Base-by-base conservation (phyloP, 2,329 filamentous ascomycete genomes). In the Sclerotinia spermophila region DNA sequence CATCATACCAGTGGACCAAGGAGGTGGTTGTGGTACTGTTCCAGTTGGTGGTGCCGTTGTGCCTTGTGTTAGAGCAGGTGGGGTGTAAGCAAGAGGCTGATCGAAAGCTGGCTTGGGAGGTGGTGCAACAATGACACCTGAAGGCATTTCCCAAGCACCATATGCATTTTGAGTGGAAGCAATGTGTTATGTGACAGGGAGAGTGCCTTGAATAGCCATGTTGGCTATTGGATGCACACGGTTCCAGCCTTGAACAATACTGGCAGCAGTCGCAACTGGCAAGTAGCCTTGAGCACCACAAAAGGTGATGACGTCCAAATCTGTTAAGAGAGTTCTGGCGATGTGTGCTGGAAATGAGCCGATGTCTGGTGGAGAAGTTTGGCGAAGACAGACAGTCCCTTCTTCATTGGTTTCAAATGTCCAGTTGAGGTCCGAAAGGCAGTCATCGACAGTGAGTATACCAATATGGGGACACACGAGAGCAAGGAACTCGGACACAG, bases 361-460 rank as follows among this genome's bases (percentile, higher is more conserved):
- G 21, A 75, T 53, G 30, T 76, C 73, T 35, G 74, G 74, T 11
- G 40, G 33, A 10, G 67, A 51, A 24, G 51, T 69, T 56, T 77
- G 76, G 19, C 60, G 67, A 53, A 75, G 67, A 5, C 45, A 42
- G 10, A 74, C 48, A 27, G 58, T 56, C 15, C 70, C 74, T 44
- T 72, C 67, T 24, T 68, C 67, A 19, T 68, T 59, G 19, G 51
- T 67, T 21, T 71, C 64, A 11, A 70, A 60, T n/a, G 45, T 71
- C 76, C 73, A 76, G 42, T 74, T 73, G 71, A 77, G 72, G 51
- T 45, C 67, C 15, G n/a, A 17, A 38, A 78, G 58, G 58, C 77
- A 76, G 24, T 71, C 68, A 5, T 74, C 60, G 17, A 72, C 70
- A 17, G 35, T 24, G 55, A 77, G 69, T n/a, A 75, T 75, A 17